phyloP scores from a whole-genome alignment of 768 basidiomycete genomes.

The Hebeloma cylindrosporum region DNA sequence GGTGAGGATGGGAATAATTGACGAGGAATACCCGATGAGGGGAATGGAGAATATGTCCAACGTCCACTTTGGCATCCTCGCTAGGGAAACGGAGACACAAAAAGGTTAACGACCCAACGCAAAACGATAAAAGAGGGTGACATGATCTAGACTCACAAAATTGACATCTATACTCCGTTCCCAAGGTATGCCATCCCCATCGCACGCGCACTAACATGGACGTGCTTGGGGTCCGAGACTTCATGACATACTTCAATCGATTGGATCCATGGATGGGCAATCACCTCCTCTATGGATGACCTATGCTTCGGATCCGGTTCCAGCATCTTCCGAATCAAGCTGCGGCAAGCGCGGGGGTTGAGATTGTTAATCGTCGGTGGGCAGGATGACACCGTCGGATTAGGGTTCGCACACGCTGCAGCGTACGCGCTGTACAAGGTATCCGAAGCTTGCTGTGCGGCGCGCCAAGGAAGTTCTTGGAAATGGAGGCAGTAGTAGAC shows the following conservation, averaged over 20 bases:
- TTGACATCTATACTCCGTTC: conserved; percentile 14
- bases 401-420: conserved; percentile 50
- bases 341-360: conserved; percentile 80
- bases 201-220: conserved; percentile 67
- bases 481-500: conserved; percentile 99
- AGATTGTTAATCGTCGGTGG: conserved; percentile 84
- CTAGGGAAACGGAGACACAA: too few species aligned
- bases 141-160: conserved; percentile 1
- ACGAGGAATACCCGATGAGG: too few species aligned
- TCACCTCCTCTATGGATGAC: conserved; percentile 74
- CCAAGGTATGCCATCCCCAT: conserved; percentile 51
- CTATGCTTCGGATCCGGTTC: conserved; percentile 88
- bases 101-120: too few species aligned
- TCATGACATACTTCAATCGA: conserved; percentile 81
- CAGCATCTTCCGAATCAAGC: conserved; percentile 88
- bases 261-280: conserved; percentile 77
- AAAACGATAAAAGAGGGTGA: too few species aligned
- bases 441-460: conserved; percentile 77
- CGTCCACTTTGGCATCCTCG: too few species aligned
- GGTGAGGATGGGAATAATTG: too few species aligned
- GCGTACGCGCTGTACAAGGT: conserved; percentile 78
- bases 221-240: conserved; percentile 61
- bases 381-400: conserved; percentile 44
- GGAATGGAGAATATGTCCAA: too few species aligned
- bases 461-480: conserved; percentile 97